A percentile compares a stretch with the other conserved stretches of the same genome.
Conservation (phyloP, 1,284 basidiomycete genomes). For the Xerocomus minutiporus region DNA sequence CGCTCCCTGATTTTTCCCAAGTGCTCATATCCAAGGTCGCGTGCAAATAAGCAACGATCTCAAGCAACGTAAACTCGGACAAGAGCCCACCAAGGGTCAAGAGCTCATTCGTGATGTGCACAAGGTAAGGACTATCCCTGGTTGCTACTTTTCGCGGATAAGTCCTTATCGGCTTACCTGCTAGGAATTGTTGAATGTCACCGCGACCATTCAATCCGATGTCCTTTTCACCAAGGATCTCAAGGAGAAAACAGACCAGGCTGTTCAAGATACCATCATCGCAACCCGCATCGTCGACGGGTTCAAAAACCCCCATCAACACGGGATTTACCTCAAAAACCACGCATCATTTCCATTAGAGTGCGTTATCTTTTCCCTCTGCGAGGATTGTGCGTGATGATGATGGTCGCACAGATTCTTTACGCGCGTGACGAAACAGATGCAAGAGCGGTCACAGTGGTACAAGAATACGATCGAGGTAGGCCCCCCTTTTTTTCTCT, state of each 20-base stretch:
- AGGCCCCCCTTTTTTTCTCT: constrained; percentile 10
- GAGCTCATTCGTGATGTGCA: constrained; percentile 61
- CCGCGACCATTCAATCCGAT: constrained; percentile 65
- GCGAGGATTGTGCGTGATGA: background rate
- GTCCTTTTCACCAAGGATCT: constrained; percentile 61
- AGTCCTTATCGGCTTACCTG: background rate
- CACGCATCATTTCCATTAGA: constrained; percentile 79
- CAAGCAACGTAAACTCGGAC: constrained; percentile 68
- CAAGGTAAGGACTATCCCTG: constrained; percentile 42
- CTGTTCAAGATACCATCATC: constrained; percentile 70
- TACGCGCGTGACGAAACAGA: constrained; percentile 63
- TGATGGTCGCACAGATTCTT: constrained; percentile 53
- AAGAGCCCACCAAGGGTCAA: constrained; percentile 68
- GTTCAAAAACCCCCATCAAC: constrained; percentile 66
- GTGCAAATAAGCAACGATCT: constrained; percentile 75
- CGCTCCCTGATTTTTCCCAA: constrained; percentile 27
- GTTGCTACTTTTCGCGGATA: background rate
- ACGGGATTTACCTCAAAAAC: constrained; percentile 64
- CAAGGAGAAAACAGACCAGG: constrained; percentile 68
- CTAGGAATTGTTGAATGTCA: constrained; percentile 59
- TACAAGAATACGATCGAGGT: constrained; percentile 80
- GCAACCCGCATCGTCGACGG: constrained; percentile 72
- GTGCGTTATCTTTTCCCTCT: constrained; percentile 38
- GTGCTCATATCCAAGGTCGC: constrained; percentile 69
- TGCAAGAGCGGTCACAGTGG: constrained; percentile 67